Conservation (phyloP, 2,329 filamentous ascomycete genomes). For the Rhytidhysteron rufulum region DNA sequence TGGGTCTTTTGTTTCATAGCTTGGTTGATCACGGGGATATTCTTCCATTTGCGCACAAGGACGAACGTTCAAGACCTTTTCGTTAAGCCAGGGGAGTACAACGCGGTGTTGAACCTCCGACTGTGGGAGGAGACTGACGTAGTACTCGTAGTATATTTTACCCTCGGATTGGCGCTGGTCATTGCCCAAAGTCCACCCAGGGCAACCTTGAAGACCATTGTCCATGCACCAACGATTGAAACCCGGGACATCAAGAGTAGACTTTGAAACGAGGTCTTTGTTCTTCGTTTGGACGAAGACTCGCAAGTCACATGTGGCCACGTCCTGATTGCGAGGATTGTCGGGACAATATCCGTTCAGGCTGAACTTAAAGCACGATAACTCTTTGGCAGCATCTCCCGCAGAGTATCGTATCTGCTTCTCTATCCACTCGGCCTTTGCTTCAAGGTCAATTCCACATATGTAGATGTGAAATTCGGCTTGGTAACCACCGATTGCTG, state of each 20-base stretch:
- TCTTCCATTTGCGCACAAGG: conserved; percentile 18
- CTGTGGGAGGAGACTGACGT: conserved; percentile 25
- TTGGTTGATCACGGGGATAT: conserved; percentile 8
- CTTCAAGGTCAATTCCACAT: conserved; percentile 43
- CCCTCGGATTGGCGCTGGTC: background rate
- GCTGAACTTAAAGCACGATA: conserved; percentile 31
- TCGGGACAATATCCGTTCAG: conserved; percentile 23
- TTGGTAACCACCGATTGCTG: conserved; percentile 28
- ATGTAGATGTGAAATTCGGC: conserved; percentile 40
- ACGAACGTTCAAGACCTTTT: conserved; percentile 16
- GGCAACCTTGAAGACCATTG: background rate
- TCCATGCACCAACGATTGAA: background rate
- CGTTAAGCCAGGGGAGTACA: conserved; percentile 9
- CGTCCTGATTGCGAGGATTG: conserved; percentile 29
- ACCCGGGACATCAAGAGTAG: conserved; percentile 19
- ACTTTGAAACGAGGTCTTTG: background rate
- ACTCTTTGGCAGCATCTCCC: conserved; percentile 32
- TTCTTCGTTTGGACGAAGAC: conserved; percentile 19
- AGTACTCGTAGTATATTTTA: conserved; percentile 30
- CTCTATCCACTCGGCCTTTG: conserved; percentile 23
- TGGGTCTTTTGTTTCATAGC: conserved; percentile 14
- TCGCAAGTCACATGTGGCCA: conserved; percentile 35
- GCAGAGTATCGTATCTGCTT: conserved; percentile 37
- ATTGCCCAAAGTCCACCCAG: conserved; percentile 20
- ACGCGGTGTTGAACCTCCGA: conserved; percentile 10